These are phyloP conservation scores for Aspergillus hortae DNA, from an alignment of 2,329 filamentous ascomycete species.

Conservation along the genomic window DNA sequence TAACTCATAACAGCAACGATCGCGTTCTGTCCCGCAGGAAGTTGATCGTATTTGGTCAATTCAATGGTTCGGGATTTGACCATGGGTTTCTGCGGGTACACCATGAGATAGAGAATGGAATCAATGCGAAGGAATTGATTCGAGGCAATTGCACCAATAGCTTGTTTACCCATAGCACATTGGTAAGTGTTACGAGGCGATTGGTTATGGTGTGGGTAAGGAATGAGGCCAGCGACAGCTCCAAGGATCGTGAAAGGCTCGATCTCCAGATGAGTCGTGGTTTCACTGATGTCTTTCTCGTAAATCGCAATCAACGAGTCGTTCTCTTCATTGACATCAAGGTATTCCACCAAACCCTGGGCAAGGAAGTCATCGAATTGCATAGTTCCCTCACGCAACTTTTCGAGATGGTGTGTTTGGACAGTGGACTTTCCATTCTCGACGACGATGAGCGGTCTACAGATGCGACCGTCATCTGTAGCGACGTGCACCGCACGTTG, in stretches of 20 bases:
- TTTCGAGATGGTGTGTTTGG: constrained; percentile 70
- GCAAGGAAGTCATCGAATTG: constrained; percentile 93
- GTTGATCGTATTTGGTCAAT: constrained; percentile 92
- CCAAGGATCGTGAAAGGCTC: constrained; percentile 96
- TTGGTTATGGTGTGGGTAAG: constrained; percentile 98
- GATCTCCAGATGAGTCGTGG: constrained; percentile 92
- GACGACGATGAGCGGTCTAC: constrained; percentile 91
- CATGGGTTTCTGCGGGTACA: constrained; percentile 96
- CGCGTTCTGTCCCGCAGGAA: constrained; percentile 94
- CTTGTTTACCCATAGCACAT: constrained; percentile 99
- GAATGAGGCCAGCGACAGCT: constrained; percentile 92
- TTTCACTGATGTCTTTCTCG: constrained; percentile 75
- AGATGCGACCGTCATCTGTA: constrained; percentile 95
- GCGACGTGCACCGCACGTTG: constrained; percentile 91
- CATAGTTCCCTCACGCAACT: constrained; percentile 77
- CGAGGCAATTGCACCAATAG: constrained; percentile 95
- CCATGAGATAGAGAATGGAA: constrained; percentile 90
- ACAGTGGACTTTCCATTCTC: constrained; percentile 83
- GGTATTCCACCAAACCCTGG: constrained; percentile 87
- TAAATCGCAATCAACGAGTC: constrained; percentile 90
- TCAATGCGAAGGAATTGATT: constrained; percentile 98
- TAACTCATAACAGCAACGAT: constrained; percentile 99
- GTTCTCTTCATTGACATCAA: constrained; percentile 98
- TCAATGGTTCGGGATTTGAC: constrained; percentile 97
- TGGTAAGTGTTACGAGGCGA: constrained; percentile 98